Conservation (phyloP, 2,329 filamentous ascomycete species). For the Westerdykella aurantiaca region DNA sequence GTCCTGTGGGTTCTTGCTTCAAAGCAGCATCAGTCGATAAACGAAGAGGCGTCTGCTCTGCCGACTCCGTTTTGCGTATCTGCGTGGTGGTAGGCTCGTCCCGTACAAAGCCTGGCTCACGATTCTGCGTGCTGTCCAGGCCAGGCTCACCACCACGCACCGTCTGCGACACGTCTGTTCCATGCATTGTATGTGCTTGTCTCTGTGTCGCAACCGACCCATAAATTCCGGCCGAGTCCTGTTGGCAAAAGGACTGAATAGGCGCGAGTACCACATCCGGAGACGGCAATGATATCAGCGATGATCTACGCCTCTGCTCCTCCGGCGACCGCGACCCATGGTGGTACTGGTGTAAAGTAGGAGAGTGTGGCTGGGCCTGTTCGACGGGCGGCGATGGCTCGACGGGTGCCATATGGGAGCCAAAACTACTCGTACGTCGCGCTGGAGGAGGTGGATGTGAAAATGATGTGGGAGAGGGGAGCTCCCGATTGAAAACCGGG, state of each 20-base stretch:
- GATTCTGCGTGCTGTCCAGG: constrained; percentile 22
- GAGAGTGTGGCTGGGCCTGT: constrained; percentile 34
- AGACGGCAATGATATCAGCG: constrained; percentile 24
- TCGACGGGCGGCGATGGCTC: constrained; percentile 38
- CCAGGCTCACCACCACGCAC: constrained; percentile 10
- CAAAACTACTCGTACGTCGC: constrained; percentile 33
- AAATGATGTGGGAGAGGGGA: constrained; percentile 27
- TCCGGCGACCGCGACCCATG: constrained; percentile 43
- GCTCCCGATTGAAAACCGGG: constrained; percentile 18
- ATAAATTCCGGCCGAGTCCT: too few species aligned
- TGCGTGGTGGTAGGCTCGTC: constrained; percentile 24
- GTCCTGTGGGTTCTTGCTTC: constrained; percentile 6
- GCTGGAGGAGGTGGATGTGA: constrained; percentile 10
- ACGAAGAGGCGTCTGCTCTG: constrained; percentile 2
- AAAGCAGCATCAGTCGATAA: not conserved
- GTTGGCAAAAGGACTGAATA: constrained; percentile 27
- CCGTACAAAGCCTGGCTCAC: constrained; percentile 27
- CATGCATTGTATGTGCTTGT: constrained; percentile 9
- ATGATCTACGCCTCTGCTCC: constrained; percentile 37
- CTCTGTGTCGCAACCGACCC: constrained; percentile 15
- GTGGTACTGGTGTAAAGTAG: constrained; percentile 45
- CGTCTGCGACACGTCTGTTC: constrained; percentile 22
- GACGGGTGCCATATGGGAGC: constrained; percentile 30
- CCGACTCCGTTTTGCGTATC: constrained; percentile 19
- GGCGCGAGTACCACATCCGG: constrained; percentile 38